Percentiles rank a stretch among this genome's conserved stretches.
Conservation (phyloP, 75 land plant genomes). For the Pseudotsuga menziesii region DNA sequence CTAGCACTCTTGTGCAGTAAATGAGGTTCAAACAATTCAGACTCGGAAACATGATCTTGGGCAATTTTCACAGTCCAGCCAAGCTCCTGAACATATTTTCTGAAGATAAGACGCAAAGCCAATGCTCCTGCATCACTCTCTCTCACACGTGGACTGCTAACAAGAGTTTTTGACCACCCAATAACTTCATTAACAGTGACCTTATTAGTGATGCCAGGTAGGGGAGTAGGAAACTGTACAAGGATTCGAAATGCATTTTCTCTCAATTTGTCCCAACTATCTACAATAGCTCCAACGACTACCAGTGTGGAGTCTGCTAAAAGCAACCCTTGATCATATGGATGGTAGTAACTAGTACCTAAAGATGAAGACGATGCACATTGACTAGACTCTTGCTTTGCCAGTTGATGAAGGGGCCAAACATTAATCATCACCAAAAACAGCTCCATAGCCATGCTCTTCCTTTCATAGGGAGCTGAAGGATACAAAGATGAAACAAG, state of each 20-base stretch:
- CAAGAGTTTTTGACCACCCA: conserved; percentile 77
- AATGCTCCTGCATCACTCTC: conserved; percentile 99
- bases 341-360: conserved; percentile 28
- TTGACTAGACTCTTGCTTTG: conserved; percentile 4
- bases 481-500: conserved; percentile 91
- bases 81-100: conserved; percentile 87
- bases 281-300: conserved; percentile 84
- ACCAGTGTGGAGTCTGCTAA: conserved; percentile 66
- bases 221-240: conserved; percentile 77
- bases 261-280: conserved; percentile 97
- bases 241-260: conserved; percentile 86
- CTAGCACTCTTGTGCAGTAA: conserved; percentile 3
- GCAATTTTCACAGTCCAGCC: conserved; percentile 70
- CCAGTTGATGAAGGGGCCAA: conserved; percentile 52
- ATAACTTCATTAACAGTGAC: conserved; percentile 46
- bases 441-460: conserved; percentile 96
- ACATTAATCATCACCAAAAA: conserved; percentile 57
- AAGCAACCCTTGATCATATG: conserved; percentile 55
- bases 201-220: conserved; percentile 74
- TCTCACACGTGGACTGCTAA: conserved; percentile 91
- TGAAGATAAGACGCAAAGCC: conserved; percentile 75
- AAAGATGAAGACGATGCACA: conserved; percentile 11
- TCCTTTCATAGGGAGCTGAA: conserved; percentile 98
- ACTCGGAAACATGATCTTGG: conserved; percentile 23
- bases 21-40: conserved; percentile 5